Base-by-base conservation (phyloP, 805 yeast species). In the Candida awuae region DNA sequence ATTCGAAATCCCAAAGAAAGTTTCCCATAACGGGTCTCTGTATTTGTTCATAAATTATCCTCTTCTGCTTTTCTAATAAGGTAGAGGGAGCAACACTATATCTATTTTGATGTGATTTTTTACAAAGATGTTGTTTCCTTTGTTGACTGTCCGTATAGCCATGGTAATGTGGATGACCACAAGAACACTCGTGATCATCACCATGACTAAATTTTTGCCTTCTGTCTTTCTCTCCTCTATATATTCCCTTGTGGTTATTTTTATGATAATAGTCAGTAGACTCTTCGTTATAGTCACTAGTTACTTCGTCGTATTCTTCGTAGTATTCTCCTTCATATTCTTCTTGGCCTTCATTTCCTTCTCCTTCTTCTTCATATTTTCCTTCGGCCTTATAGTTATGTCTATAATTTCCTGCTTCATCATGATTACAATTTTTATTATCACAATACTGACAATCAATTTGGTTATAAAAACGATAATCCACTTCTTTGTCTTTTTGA, bases 1-100 rank as follows among this genome's bases (percentile, higher is more conserved):
- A 54, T 65, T 61, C 46, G 65, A 50, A 48, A 32, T 53, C 51
- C 56, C 59, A 56, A 4, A 53, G 42, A 28, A 45, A 51, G 29
- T 49, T 48, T 12, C 54, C 60, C 34, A 42, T 43, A 7, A 41
- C 37, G 0, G 59, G 54, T 14, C 34, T 39, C 33, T 41, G 45
- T 7, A 50, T 20, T 27, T 46, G 53, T 30, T 44, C 46, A 4
- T 47, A 44, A 17, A 50, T 45, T 10, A 49, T 35, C 21, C 41
- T 48, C n/a, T 48, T 43, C 28, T 51, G 53, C 34, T 43, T 43
- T 29, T 48, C 52, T 25, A 46, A 13, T 14, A 44, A 34, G 6
- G 29, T 42, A 23, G 32, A 31, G 17, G 25, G 35, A 4, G 29
- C 28, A 31, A 29, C 26, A 1, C 13, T 27, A n/a, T 16, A 22